Conservation (phyloP, 192 early-diverging fungal species). For the Entophlyctis helioformis region DNA sequence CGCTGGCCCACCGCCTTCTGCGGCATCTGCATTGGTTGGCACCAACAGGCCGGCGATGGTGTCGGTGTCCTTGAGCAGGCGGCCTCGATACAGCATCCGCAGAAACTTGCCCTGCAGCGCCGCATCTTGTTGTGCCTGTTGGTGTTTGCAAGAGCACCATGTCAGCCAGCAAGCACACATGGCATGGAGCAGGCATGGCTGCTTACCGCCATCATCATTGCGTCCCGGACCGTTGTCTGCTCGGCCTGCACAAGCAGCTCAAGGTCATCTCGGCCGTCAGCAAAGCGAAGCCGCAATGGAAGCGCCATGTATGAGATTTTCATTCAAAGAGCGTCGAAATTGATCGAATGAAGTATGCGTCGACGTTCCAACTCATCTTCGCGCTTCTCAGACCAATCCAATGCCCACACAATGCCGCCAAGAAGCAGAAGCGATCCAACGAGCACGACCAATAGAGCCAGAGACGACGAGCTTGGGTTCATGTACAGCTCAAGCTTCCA, state of each 20-base stretch:
- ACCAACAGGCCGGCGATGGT: too few relatives aligned
- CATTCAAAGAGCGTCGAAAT: conserved; percentile 78
- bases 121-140: too few relatives aligned
- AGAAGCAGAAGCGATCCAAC: conserved; percentile 58
- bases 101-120: too few relatives aligned
- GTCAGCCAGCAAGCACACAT: not conserved
- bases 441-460: conserved; percentile 69
- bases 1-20: too few relatives aligned
- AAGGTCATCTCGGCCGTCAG: too few relatives aligned
- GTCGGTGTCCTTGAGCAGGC: too few relatives aligned
- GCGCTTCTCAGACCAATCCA: conserved; percentile 70
- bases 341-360: conserved; percentile 70
- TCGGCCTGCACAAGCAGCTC: too few relatives aligned
- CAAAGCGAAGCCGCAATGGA: too few relatives aligned
- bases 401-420: conserved; percentile 51
- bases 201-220: not conserved
- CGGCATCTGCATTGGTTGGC: too few relatives aligned
- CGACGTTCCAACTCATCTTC: conserved; percentile 72
- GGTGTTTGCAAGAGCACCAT: not conserved
- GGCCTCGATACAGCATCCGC: too few relatives aligned
- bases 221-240: not conserved
- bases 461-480: conserved; percentile 71
- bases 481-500: conserved; percentile 87
- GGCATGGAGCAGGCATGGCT: not conserved
- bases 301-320: too few relatives aligned